Evolutionary conservation across 2,329 filamentous ascomycete genomes (phyloP).

Genomic region (Tolypocladium paradoxum): DNA sequence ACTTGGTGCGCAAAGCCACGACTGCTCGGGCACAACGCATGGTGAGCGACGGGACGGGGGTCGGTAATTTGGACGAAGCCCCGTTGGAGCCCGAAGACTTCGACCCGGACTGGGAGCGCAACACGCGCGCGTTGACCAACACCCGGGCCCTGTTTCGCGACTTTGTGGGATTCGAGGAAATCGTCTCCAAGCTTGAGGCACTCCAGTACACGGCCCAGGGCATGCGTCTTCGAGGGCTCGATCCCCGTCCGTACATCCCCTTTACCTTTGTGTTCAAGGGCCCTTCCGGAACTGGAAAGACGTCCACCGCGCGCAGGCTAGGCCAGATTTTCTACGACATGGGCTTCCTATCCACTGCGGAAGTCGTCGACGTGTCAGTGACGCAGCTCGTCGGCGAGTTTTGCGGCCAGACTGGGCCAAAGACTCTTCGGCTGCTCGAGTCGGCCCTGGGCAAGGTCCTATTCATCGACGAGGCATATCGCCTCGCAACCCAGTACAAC

Average conservation of each 20-base stretch:
- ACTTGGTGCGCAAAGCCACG: too few species aligned
- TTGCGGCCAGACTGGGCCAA: conserved; percentile 57
- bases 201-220: conserved; percentile 43
- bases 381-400: conserved; percentile 59
- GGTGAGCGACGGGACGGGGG: too few species aligned
- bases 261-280: conserved; percentile 61
- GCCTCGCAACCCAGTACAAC: conserved; percentile 44
- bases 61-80: too few species aligned
- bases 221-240: conserved; percentile 38
- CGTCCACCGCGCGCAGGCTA: conserved; percentile 57
- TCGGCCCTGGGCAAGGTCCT: conserved; percentile 55
- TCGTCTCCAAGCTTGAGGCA: conserved; percentile 42
- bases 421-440: conserved; percentile 48
- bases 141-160: too few species aligned
- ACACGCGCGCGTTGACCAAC: too few species aligned
- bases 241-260: conserved; percentile 42
- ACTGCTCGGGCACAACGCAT: too few species aligned
- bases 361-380: conserved; percentile 56
- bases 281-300: conserved; percentile 58
- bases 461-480: conserved; percentile 62
- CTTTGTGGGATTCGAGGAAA: conserved; percentile 27
- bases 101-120: too few species aligned
- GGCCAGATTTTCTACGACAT: conserved; percentile 31
- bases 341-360: conserved; percentile 49
- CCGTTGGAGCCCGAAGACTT: too few species aligned